A percentile compares a stretch with the other conserved stretches of the same genome.
Conservation (phyloP, 2,329 filamentous ascomycete species). For the Pseudodiploospora longispora region DNA sequence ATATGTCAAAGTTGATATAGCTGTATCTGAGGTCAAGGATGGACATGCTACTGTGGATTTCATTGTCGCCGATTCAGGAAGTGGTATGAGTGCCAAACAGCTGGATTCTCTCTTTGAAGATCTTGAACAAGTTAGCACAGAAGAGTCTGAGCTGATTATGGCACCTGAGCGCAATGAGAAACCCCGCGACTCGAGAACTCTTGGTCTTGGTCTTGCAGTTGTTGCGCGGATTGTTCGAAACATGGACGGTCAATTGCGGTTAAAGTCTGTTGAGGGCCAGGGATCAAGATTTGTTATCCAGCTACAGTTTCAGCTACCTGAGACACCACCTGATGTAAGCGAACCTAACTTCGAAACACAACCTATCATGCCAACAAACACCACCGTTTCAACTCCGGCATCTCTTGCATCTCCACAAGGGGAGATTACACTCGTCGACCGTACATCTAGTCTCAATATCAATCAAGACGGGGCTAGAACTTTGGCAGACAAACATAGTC, state of each 20-base stretch:
- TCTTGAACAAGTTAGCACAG: conserved; percentile 48
- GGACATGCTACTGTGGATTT: conserved; percentile 62
- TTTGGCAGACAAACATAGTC: conserved; percentile 11
- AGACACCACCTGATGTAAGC: conserved; percentile 24
- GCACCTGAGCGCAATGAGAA: conserved; percentile 18
- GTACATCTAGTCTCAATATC: conserved; percentile 23
- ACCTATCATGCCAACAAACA: conserved; percentile 7
- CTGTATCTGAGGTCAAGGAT: conserved; percentile 46
- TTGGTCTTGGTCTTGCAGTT: conserved; percentile 79
- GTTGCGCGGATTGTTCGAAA: conserved; percentile 83
- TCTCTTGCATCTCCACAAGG: conserved; percentile 27
- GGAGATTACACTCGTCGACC: conserved; percentile 56
- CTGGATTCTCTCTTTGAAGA: conserved; percentile 51
- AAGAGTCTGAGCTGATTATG: conserved; percentile 26
- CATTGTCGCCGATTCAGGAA: conserved; percentile 66
- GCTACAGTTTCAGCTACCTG: conserved; percentile 61
- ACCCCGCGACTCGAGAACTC: conserved; percentile 32
- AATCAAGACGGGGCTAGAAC: conserved; percentile 8
- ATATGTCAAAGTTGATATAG: conserved; percentile 62
- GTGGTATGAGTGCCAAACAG: conserved; percentile 58
- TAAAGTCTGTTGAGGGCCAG: conserved; percentile 76
- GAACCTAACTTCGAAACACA: conserved; percentile 2
- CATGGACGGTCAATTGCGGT: conserved; percentile 78
- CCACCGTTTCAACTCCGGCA: conserved; percentile 13
- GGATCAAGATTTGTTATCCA: conserved; percentile 78